phyloP scores from a whole-genome alignment of 2,329 filamentous ascomycete species.

The Colletotrichum sp. region DNA sequence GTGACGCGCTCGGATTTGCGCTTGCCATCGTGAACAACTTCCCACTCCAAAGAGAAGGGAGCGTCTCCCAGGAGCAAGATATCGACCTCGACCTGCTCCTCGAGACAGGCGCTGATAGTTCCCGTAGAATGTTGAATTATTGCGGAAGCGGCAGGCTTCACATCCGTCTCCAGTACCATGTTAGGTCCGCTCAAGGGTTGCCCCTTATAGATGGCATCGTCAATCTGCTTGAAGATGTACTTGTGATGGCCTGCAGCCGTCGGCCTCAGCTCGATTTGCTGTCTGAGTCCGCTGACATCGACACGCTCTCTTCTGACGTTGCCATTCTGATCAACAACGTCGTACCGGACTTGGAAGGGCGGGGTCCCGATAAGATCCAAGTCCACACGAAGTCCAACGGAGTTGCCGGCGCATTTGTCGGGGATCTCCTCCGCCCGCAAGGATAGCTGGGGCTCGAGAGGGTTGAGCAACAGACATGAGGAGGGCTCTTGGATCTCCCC shows the following conservation, averaged over 20 bases:
- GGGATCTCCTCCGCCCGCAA: slow-evolving; percentile 82
- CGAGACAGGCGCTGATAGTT: slow-evolving; percentile 76
- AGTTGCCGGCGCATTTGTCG: slow-evolving; percentile 94
- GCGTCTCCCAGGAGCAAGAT: slow-evolving; percentile 80
- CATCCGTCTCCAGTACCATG: slow-evolving; percentile 80
- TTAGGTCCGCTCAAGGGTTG: slow-evolving; percentile 65
- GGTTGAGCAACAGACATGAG: slow-evolving; percentile 91
- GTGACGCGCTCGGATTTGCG: slow-evolving; percentile 71
- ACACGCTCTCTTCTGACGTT: slow-evolving; percentile 36
- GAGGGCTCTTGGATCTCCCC: slow-evolving; percentile 93
- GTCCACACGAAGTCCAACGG: slow-evolving; percentile 87
- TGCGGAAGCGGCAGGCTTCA: slow-evolving; percentile 90
- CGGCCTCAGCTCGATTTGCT: slow-evolving; percentile 86
- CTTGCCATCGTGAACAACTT: slow-evolving; percentile 88
- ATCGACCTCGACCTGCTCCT: slow-evolving; percentile 77
- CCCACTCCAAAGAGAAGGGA: slow-evolving; percentile 91
- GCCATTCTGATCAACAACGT: slow-evolving; percentile 67
- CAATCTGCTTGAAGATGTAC: slow-evolving; percentile 83
- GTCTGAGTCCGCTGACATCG: slow-evolving; percentile 72
- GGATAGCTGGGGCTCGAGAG: slow-evolving; percentile 80
- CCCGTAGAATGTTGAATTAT: slow-evolving; percentile 63
- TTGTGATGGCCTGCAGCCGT: slow-evolving; percentile 82
- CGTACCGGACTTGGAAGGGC: slow-evolving; percentile 85
- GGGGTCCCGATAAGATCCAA: slow-evolving; percentile 91
- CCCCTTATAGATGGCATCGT: slow-evolving; percentile 80